Conservation (phyloP, 306 rosid genomes). For the Cicer yamashitae region DNA sequence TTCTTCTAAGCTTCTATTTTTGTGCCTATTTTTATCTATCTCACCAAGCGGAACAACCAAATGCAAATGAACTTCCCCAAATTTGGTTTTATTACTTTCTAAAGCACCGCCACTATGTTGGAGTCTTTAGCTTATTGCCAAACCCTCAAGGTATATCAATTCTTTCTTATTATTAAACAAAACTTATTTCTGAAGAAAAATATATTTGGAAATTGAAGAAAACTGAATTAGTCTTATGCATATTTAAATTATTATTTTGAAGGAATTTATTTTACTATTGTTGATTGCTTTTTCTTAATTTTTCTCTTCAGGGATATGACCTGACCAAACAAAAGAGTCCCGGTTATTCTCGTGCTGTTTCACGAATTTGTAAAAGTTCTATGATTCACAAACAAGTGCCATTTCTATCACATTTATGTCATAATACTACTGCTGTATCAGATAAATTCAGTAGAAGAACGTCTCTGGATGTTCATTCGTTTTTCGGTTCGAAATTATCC, state of each 20-base stretch:
- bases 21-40: neutral
- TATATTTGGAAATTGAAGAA: too few relatives aligned
- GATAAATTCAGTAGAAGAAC: conserved; percentile 46
- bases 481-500: conserved; percentile 46
- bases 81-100: conserved; percentile 53
- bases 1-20: conserved; percentile 43
- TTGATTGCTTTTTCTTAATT: conserved; percentile 30
- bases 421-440: conserved; percentile 39
- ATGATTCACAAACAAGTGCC: conserved; percentile 49
- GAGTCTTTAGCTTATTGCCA: conserved; percentile 67
- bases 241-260: too few relatives aligned
- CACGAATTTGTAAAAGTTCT: conserved; percentile 53
- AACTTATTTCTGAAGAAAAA: neutral
- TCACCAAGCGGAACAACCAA: conserved; percentile 26
- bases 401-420: conserved; percentile 44
- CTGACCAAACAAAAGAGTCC: conserved; percentile 41
- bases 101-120: conserved; percentile 62
- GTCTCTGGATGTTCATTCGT: conserved; percentile 43
- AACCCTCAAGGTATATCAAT: conserved; percentile 63
- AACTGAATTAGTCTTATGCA: too few relatives aligned
- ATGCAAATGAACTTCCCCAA: conserved; percentile 53
- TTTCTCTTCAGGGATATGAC: conserved; percentile 49
- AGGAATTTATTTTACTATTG: neutral
- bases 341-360: conserved; percentile 34
- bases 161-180: neutral